phyloP scores from a whole-genome alignment of 352 stramenopile species.

The Pythium biforme region DNA sequence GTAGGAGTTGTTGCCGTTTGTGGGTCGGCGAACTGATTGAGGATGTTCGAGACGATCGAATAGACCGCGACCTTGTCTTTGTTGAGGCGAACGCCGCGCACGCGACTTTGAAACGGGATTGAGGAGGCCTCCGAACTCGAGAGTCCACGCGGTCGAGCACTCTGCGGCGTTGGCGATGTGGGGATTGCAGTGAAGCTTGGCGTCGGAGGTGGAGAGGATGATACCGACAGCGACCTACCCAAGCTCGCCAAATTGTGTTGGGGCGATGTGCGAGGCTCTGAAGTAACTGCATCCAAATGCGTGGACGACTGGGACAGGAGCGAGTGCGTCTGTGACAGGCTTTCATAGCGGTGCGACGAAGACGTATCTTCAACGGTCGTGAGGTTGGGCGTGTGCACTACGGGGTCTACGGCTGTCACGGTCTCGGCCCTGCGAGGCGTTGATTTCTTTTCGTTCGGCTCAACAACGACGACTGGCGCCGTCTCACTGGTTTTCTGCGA shows the following conservation, averaged over 20 bases:
- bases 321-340: constrained; percentile 16
- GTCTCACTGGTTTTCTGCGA: constrained; percentile 20
- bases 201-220: constrained; percentile 11
- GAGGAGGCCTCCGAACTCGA: constrained; percentile 15
- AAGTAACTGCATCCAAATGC: background rate
- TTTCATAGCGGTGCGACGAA: constrained; percentile 11
- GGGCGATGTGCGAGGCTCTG: background rate
- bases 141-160: background rate
- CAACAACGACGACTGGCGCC: background rate
- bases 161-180: constrained; percentile 7
- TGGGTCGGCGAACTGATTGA: constrained; percentile 6
- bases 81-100: constrained; percentile 53
- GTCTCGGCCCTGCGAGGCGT: constrained; percentile 6
- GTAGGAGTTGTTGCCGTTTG: background rate
- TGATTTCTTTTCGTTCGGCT: constrained; percentile 2
- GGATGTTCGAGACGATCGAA: constrained; percentile 48
- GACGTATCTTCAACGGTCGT: background rate
- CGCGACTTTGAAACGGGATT: constrained; percentile 43
- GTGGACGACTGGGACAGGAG: background rate
- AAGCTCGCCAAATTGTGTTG: background rate
- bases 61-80: constrained; percentile 54
- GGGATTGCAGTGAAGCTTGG: background rate
- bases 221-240: constrained; percentile 27
- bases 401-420: background rate
- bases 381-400: background rate